A percentile compares a stretch with the other conserved stretches of the same genome.
Evolutionary conservation across 2,329 filamentous ascomycete genomes (phyloP).

Genomic region (Anthostomella pinea): DNA sequence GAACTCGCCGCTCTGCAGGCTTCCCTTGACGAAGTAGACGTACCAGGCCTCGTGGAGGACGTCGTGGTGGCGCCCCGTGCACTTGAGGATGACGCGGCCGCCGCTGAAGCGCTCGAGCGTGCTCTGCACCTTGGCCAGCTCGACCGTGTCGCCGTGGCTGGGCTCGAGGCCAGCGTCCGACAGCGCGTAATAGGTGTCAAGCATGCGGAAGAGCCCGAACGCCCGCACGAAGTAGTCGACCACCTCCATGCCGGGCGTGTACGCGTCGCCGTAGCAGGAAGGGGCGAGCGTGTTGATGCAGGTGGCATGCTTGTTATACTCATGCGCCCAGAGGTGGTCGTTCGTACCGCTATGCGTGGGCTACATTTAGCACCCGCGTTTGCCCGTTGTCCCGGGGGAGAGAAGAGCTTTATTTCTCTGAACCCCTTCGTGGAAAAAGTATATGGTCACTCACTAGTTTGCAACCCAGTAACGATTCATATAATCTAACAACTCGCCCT

Average conservation of each 20-base stretch:
- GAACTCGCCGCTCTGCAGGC: slow-evolving; percentile 48
- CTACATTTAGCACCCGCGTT: too few species aligned
- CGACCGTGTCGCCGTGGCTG: slow-evolving; percentile 36
- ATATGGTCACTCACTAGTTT: slow-evolving; percentile 34
- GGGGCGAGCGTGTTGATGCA: slow-evolving; percentile 68
- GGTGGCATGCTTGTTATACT: slow-evolving; percentile 70
- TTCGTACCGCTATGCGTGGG: slow-evolving; percentile 34
- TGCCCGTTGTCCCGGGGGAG: too few species aligned
- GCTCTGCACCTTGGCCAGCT: slow-evolving; percentile 39
- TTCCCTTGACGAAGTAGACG: slow-evolving; percentile 51
- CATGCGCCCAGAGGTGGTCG: slow-evolving; percentile 61
- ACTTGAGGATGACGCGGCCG: slow-evolving; percentile 43
- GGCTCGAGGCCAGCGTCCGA: slow-evolving; percentile 37
- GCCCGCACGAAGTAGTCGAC: slow-evolving; percentile 46
- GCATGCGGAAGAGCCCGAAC: slow-evolving; percentile 38
- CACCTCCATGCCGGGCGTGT: slow-evolving; percentile 40
- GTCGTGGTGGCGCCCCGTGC: slow-evolving; percentile 34
- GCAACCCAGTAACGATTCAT: slow-evolving; percentile 46
- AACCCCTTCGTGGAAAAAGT: too few species aligned
- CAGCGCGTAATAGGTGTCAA: slow-evolving; percentile 43
- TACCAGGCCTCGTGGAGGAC: slow-evolving; percentile 53
- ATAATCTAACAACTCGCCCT: slow-evolving; percentile 36
- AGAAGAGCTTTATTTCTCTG: too few species aligned
- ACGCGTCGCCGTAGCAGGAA: slow-evolving; percentile 58
- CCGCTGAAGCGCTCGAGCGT: slow-evolving; percentile 45